These are phyloP conservation scores for Candida awuae DNA, from an alignment of 805 yeast genomes.

Conservation along the genomic window DNA sequence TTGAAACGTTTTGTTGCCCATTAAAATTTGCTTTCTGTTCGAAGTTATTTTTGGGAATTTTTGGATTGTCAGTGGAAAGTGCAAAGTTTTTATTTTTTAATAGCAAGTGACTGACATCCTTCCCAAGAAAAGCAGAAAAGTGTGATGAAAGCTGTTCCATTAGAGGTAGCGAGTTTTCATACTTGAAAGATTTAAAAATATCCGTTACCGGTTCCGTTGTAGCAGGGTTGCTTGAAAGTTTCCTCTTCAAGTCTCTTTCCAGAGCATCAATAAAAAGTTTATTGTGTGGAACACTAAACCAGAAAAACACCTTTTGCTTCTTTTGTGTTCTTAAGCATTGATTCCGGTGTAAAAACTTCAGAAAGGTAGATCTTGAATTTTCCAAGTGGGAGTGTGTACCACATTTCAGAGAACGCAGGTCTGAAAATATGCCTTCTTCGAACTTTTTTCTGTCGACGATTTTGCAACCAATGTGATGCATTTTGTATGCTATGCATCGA, in stretches of 20 bases:
- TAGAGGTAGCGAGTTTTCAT: constrained; percentile 42
- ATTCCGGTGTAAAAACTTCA: constrained; percentile 77
- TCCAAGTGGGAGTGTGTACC: constrained; percentile 85
- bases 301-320: constrained; percentile 92
- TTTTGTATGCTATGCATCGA: constrained; percentile 79
- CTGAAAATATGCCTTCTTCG: constrained; percentile 94
- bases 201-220: constrained; percentile 68
- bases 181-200: constrained; percentile 73
- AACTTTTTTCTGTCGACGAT: constrained; percentile 84
- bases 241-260: constrained; percentile 85
- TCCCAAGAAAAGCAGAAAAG: constrained; percentile 13
- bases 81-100: constrained; percentile 3
- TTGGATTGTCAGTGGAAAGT: not conserved
- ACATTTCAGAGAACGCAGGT: constrained; percentile 75
- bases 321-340: constrained; percentile 89
- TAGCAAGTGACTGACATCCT: constrained; percentile 8
- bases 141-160: constrained; percentile 42
- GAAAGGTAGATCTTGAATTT: constrained; percentile 75
- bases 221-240: constrained; percentile 48
- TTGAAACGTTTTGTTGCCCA: not conserved
- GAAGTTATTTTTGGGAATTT: not conserved
- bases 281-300: constrained; percentile 96
- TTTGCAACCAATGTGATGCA: constrained; percentile 82
- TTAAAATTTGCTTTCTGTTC: not conserved
- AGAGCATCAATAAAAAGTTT: constrained; percentile 86